These are phyloP conservation scores for Exophiala calicioides DNA, from an alignment of 2,329 filamentous ascomycete species.

Conservation along the genomic window DNA sequence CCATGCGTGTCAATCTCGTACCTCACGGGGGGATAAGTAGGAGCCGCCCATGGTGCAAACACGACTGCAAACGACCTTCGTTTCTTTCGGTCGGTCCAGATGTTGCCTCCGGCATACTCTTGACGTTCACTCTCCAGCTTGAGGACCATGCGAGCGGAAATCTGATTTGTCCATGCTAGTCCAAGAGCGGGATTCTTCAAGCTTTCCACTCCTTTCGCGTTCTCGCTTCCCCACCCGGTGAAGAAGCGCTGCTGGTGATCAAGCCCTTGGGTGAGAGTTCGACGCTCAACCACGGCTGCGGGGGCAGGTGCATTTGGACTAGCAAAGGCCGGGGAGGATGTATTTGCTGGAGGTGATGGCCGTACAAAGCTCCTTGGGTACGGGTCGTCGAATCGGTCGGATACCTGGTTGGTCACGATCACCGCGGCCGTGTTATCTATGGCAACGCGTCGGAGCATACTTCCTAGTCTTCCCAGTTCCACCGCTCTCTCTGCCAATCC, in stretches of 20 bases:
- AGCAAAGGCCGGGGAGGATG: conserved; percentile 22
- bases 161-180: conserved; percentile 87
- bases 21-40: conserved; percentile 16
- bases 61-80: conserved; percentile 82
- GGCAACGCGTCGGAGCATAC: conserved; percentile 74
- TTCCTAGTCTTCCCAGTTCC: conserved; percentile 74
- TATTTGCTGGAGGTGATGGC: conserved; percentile 12
- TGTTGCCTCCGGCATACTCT: conserved; percentile 38
- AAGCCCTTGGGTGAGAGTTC: conserved; percentile 64
- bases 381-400: conserved; percentile 72
- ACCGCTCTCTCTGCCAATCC: conserved; percentile 72
- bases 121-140: conserved; percentile 62
- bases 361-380: conserved; percentile 14
- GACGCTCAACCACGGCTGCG: conserved; percentile 14
- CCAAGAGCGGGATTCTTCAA: conserved; percentile 87
- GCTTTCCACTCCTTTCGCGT: conserved; percentile 26
- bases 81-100: conserved; percentile 42
- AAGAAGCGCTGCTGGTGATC: conserved; percentile 94
- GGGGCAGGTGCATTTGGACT: conserved; percentile 1
- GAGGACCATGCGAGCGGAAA: conserved; percentile 77
- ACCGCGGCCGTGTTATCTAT: conserved; percentile 73
- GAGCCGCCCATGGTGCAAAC: conserved; percentile 72
- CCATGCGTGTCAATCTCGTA: conserved; percentile 28
- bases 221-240: conserved; percentile 85
- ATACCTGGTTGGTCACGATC: conserved; percentile 93